Evolutionary conservation across 768 basidiomycete species (phyloP), one percentile per base, ranked within the genome.

Genomic region (Agaricus blazei): DNA sequence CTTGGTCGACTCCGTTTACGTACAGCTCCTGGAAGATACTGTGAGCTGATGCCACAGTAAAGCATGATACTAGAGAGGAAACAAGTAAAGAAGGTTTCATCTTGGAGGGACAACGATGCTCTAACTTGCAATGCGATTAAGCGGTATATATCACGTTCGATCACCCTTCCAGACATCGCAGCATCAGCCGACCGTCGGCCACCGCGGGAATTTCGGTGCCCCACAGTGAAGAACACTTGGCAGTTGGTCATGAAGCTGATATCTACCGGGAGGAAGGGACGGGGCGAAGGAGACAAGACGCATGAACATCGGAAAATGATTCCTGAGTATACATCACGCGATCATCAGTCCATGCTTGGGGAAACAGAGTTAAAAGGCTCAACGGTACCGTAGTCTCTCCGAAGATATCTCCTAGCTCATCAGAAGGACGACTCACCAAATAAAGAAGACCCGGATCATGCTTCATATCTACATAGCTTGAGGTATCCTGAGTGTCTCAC

Each of bases 11-110:
- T 15, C 80, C 80, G 59, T 82, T 81, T 46, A 82, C 77, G 57
- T 74, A 78, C 36, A 80, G 56, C 65, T 80, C 71, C 75, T 81
- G 80, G 64, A 82, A 80, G 56, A 83, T 80, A 23, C 75, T 74
- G 58, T 82, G 81, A 5, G 74, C 81, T 24, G 70, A 72, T 43
- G 64, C 74, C 12, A 72, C 68, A 43, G 62, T 56, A 27, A 67
- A 61, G 48, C 75, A 57, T 26, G 68, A 64, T 40, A 69, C 47
- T 31, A 71, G 57, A 42, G 69, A 60, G 15, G 67, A 59, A 28
- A 67, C 52, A 34, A 62, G 60, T 14, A 59, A 28, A 37, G 58
- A 45, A 41, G 59, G 49, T 59, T 63, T 73, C 69, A 70, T 70
- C 27, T 50, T 57, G 43, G 28, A 47, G 23, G 24, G 23, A 23